Conservation (phyloP, 139 green algal genomes). For the Chara braunii region DNA sequence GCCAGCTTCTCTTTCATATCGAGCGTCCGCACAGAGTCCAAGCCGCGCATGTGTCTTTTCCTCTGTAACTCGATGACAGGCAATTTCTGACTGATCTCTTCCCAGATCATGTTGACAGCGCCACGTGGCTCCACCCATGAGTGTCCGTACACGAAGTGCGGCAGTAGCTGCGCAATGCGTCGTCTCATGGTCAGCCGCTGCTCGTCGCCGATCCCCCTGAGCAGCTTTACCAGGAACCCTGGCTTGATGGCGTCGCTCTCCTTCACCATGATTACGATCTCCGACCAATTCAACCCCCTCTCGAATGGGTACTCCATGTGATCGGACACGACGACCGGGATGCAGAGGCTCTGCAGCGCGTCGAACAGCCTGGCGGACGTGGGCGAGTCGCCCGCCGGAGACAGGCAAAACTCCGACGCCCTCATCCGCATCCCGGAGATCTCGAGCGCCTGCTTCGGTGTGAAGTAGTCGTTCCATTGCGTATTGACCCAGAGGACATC, state of each 20-base stretch:
- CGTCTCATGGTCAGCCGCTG: neutral
- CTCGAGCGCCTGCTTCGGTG: too few species aligned
- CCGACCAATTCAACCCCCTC: slow-evolving; percentile 13
- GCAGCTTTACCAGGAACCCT: slow-evolving; percentile 6
- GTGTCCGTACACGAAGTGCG: slow-evolving; percentile 2
- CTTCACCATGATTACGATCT: slow-evolving; percentile 25
- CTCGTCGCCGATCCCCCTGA: neutral
- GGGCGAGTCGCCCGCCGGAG: slow-evolving; percentile 12
- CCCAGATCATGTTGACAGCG: slow-evolving; percentile 5
- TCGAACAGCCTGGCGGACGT: slow-evolving; percentile 8
- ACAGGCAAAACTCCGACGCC: slow-evolving; percentile 2
- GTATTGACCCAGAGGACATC: too few species aligned
- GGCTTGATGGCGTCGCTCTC: slow-evolving; percentile 1
- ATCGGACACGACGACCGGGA: slow-evolving; percentile 17
- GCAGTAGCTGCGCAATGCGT: neutral
- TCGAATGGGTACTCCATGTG: slow-evolving; percentile 22
- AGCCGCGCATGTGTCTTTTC: too few species aligned
- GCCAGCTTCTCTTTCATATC: too few species aligned
- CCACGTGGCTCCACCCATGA: too few species aligned
- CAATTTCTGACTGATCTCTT: neutral
- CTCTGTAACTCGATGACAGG: too few species aligned
- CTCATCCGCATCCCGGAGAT: too few species aligned
- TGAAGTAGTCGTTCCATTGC: too few species aligned
- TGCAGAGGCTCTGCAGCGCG: slow-evolving; percentile 11
- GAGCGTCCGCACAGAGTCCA: too few species aligned